Evolutionary conservation across 495 filamentous ascomycete genomes (phyloP).

Genomic region (Xylaria flabelliformis): DNA sequence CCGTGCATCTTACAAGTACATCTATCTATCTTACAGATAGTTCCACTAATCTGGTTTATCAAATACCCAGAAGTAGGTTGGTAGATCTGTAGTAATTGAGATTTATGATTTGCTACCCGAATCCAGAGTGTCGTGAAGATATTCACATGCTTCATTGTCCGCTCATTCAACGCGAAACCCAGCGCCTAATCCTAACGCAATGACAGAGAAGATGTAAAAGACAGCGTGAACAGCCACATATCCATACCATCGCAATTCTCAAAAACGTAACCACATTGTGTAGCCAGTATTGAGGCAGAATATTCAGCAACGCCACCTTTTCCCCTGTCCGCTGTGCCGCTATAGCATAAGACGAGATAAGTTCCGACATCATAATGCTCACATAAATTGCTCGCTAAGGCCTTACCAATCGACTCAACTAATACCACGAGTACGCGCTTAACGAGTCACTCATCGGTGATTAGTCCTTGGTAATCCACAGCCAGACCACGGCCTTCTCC

Average conservation of each 20-base stretch:
- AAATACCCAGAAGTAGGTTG: background rate
- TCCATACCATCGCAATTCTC: background rate
- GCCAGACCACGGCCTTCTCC: constrained; percentile 48
- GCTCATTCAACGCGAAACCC: background rate
- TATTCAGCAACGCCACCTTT: background rate
- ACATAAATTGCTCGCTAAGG: background rate
- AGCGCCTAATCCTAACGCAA: background rate
- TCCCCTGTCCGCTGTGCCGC: background rate
- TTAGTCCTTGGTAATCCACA: constrained; percentile 50
- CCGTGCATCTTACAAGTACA: background rate
- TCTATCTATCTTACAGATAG: background rate
- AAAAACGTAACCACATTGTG: background rate
- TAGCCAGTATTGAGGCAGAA: background rate
- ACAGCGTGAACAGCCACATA: background rate
- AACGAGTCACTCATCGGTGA: background rate
- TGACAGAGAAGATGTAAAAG: background rate
- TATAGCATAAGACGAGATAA: background rate
- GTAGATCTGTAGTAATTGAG: background rate
- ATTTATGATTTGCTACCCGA: background rate
- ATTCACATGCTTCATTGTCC: background rate
- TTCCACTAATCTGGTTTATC: background rate
- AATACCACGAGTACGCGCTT: background rate
- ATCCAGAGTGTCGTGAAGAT: background rate
- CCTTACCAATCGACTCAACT: background rate
- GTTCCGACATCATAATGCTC: background rate